Base-by-base conservation (phyloP, 1,284 basidiomycete genomes). In the Earliella scabrosa region DNA sequence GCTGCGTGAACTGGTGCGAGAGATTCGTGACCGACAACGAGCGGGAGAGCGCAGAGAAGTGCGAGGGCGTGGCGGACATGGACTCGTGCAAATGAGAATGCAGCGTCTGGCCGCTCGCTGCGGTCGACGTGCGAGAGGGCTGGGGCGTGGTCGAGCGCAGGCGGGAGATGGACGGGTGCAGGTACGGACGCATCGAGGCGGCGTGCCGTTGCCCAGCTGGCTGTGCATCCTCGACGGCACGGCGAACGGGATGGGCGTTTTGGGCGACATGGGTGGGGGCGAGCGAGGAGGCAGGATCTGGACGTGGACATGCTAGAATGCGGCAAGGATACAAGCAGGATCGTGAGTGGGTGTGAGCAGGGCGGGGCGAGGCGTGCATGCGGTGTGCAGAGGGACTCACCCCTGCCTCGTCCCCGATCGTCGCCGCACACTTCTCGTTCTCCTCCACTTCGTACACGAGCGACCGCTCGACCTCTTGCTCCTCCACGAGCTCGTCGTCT, bases 121-220 rank as follows among this genome's bases (percentile, higher is more conserved):
- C 78, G 18, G 82, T 85, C 5, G 77, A 69, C 9, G 76, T 63
- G 24, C 77, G 81, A 2, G 85, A 83, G 26, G 76, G 68, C 50
- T 79, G 80, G 16, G 85, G 82, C 10, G 79, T 80, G 59, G 77
- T 82, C 2, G 90, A 92, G 34, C 93, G 89, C 39, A 97, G 81
- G 20, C 94, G 83, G 13, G 93, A 97, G 8, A 95, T 83, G 24
- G 82, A 86, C 1, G 92, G 92, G 67, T 93, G 90, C 58, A 90
- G 67, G 68, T 86, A 87, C 6, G 83, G 81, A 54, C 75, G 79
- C 21, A 57, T 29, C 26, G 77, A 65, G 71, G 63, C 13, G 67
- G 67, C 20, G 61, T 60, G 10, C 63, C 52, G 11, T 71, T 66
- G 41, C 65, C 63, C 13, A 75, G 21, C 10, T 60, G 73, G 13